Percentiles rank a stretch among this genome's conserved stretches.
Evolutionary conservation across 2,329 filamentous ascomycete genomes (phyloP).

Genomic region (Xylaria hypoxylon): DNA sequence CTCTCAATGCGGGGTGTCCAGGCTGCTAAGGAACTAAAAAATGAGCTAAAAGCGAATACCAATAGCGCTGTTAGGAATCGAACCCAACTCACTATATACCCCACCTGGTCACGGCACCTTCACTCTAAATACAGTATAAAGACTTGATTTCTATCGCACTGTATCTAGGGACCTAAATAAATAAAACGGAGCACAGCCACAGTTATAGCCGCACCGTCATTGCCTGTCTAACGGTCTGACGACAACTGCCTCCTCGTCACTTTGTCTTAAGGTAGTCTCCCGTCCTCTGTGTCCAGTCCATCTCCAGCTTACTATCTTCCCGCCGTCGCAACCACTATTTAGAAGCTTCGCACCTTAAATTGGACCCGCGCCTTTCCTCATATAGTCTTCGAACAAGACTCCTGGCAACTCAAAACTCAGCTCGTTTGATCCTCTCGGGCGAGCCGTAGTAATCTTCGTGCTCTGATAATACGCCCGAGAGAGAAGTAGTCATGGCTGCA

Average conservation of each 20-base stretch:
- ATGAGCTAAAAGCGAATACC: too few species aligned
- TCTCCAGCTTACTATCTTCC: constrained; percentile 15
- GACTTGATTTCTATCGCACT: too few species aligned
- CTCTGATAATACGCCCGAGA: constrained; percentile 31
- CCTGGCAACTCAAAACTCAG: background rate
- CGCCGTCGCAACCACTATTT: constrained; percentile 25
- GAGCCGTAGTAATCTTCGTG: constrained; percentile 28
- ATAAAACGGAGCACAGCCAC: constrained; percentile 27
- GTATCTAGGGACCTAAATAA: background rate
- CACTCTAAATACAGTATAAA: too few species aligned
- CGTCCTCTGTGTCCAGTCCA: constrained; percentile 25
- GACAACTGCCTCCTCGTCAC: constrained; percentile 37
- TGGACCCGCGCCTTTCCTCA: constrained; percentile 1
- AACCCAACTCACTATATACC: too few species aligned
- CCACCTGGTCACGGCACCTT: too few species aligned
- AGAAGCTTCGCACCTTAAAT: constrained; percentile 13
- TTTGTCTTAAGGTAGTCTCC: constrained; percentile 15
- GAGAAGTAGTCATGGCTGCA: constrained; percentile 59
- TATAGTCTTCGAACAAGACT: background rate
- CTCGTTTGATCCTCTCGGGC: constrained; percentile 30
- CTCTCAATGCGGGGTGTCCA: too few species aligned
- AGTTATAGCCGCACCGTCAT: constrained; percentile 38
- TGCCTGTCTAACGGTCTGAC: constrained; percentile 27
- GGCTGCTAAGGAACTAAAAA: too few species aligned
- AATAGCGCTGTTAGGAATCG: too few species aligned